These are phyloP conservation scores for Gossypium lobatum DNA, from an alignment of 441 rosid genomes.

Conservation along the genomic window DNA sequence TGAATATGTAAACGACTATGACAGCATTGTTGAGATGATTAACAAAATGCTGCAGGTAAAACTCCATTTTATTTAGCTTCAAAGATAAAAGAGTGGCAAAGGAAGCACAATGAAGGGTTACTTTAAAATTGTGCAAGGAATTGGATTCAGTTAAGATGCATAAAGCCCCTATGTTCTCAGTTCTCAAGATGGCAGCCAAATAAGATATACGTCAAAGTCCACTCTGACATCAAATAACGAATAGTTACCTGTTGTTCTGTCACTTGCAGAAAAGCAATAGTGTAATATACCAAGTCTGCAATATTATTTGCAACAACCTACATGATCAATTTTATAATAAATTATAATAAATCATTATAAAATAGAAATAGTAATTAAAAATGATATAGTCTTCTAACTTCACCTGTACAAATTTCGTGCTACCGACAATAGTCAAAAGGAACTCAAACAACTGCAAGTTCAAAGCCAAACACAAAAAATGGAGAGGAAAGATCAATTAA, in stretches of 20 bases:
- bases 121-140: neutral
- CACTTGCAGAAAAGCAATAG: constrained; percentile 81
- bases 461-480: constrained; percentile 12
- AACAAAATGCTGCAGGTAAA: neutral
- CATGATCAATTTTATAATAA: constrained; percentile 16
- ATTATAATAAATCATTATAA: constrained; percentile 5
- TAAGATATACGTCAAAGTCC: constrained; percentile 6
- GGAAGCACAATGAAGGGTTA: neutral
- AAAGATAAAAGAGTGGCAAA: neutral
- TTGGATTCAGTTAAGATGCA: neutral
- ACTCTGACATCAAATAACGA: neutral
- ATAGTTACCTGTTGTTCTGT: constrained; percentile 78
- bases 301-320: constrained; percentile 57
- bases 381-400: constrained; percentile 15
- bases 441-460: constrained; percentile 77
- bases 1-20: neutral
- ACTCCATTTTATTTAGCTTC: neutral
- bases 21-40: neutral
- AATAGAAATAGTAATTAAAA: neutral
- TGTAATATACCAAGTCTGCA: constrained; percentile 75
- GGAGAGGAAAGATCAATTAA: constrained; percentile 19
- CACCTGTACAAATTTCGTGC: constrained; percentile 69
- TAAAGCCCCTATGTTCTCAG: neutral
- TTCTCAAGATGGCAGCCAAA: neutral
- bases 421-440: constrained; percentile 76